Evolutionary conservation across 2,329 filamentous ascomycete species (phyloP).

Genomic region (Lojkania enalia): DNA sequence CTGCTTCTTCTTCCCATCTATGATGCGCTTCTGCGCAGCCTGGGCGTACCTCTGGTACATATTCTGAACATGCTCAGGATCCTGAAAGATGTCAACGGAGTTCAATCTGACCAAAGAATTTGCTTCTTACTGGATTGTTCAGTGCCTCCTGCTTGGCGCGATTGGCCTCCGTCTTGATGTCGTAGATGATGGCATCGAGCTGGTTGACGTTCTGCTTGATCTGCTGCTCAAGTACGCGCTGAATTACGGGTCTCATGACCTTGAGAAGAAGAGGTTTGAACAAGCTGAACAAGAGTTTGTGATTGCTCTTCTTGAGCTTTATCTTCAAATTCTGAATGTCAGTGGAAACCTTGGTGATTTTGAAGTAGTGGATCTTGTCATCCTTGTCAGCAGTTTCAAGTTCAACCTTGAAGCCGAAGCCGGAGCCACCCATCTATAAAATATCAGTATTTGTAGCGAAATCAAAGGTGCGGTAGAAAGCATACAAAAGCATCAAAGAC

Average conservation of each 20-base stretch:
- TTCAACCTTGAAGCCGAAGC: conserved; percentile 89
- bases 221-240: conserved; percentile 86
- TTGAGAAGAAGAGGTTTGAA: conserved; percentile 88
- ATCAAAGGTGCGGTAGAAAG: no score
- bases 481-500: no score
- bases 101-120: no score
- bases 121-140: conserved; percentile 57
- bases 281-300: conserved; percentile 85
- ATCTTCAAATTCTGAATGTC: conserved; percentile 80
- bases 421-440: conserved; percentile 83
- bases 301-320: conserved; percentile 91
- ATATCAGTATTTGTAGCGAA: no score
- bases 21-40: conserved; percentile 72
- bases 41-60: conserved; percentile 83
- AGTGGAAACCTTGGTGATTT: conserved; percentile 85
- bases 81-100: no score
- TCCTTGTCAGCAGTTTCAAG: conserved; percentile 77
- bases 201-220: conserved; percentile 81
- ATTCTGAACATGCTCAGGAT: conserved; percentile 75
- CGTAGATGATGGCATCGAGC: conserved; percentile 71
- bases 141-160: conserved; percentile 68
- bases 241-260: conserved; percentile 78
- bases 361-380: conserved; percentile 85
- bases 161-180: conserved; percentile 82
- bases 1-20: conserved; percentile 78